Percentiles rank a stretch among this genome's conserved stretches.
phyloP scores from a whole-genome alignment of 768 basidiomycete genomes.

The Macrolepiota fuliginosa region DNA sequence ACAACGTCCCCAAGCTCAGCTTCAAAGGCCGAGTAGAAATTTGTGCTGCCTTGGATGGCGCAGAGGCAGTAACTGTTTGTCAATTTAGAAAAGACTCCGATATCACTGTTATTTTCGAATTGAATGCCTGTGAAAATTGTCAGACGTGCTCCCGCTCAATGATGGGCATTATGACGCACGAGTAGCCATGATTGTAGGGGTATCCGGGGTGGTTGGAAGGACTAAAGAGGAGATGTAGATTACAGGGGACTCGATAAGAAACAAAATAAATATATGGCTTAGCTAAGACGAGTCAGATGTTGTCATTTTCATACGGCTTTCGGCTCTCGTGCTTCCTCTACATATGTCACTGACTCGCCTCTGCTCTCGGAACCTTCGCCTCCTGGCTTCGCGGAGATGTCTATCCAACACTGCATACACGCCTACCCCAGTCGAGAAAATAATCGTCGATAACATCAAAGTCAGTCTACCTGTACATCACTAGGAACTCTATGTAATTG shows the following conservation, averaged over 20 bases:
- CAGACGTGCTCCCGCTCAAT: slow-evolving; percentile 13
- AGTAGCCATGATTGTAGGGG: slow-evolving; percentile 40
- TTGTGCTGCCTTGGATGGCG: slow-evolving; percentile 91
- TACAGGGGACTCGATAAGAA: slow-evolving; percentile 7
- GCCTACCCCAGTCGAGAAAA: slow-evolving; percentile 54
- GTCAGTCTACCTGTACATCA: slow-evolving; percentile 30
- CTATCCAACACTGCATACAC: slow-evolving; percentile 14
- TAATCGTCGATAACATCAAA: slow-evolving; percentile 71
- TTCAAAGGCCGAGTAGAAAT: slow-evolving; percentile 98
- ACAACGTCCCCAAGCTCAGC: slow-evolving; percentile 84
- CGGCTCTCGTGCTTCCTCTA: not conserved
- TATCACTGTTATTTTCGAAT: slow-evolving; percentile 92
- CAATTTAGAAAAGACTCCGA: slow-evolving; percentile 96
- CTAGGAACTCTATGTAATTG: not conserved
- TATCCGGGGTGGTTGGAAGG: not conserved
- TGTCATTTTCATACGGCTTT: slow-evolving; percentile 14
- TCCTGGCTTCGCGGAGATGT: not conserved
- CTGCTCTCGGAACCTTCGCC: slow-evolving; percentile 8
- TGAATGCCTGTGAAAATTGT: slow-evolving; percentile 69
- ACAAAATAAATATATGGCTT: slow-evolving; percentile 4
- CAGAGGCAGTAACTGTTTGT: slow-evolving; percentile 98
- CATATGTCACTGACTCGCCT: slow-evolving; percentile 11
- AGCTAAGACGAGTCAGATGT: slow-evolving; percentile 21
- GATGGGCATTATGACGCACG: slow-evolving; percentile 30
- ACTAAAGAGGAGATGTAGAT: slow-evolving; percentile 1